These are phyloP conservation scores for Rhodamnia argentea DNA, from an alignment of 345 rosid species.

Conservation along the genomic window DNA sequence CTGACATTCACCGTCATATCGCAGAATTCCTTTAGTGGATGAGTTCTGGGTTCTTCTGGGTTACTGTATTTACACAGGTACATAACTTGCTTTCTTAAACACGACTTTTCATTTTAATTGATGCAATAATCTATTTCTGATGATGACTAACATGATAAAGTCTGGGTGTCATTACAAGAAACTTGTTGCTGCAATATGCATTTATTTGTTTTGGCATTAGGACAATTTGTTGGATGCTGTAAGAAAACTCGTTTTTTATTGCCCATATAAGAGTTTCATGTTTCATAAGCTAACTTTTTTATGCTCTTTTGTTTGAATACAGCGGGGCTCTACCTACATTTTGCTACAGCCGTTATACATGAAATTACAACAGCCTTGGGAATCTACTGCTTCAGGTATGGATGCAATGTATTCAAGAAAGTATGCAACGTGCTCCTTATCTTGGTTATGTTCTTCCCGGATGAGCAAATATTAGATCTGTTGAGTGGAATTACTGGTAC, in stretches of 20 bases:
- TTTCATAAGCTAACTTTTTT: background rate
- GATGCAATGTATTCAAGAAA: background rate
- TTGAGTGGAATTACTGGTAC: background rate
- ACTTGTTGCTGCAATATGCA: background rate
- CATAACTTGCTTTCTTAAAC: background rate
- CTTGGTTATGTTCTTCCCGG: background rate
- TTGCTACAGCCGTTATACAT: conserved; percentile 85
- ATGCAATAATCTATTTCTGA: background rate
- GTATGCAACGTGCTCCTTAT: background rate
- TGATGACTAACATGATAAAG: background rate
- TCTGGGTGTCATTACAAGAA: background rate
- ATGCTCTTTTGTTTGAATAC: conserved; percentile 3
- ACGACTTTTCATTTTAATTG: background rate
- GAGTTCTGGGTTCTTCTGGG: conserved; percentile 94
- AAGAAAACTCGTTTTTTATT: background rate
- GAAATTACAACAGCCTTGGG: conserved; percentile 95
- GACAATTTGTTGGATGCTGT: background rate
- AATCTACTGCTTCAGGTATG: conserved; percentile 93
- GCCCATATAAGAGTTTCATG: background rate
- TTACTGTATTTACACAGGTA: conserved; percentile 80
- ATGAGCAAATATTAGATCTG: background rate
- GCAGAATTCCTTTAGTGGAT: conserved; percentile 85
- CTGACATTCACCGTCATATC: conserved; percentile 2
- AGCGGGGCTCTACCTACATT: conserved; percentile 75
- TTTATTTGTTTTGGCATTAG: background rate